phyloP scores from a whole-genome alignment of 148 eudicot species.

The Beta vulgaris region DNA sequence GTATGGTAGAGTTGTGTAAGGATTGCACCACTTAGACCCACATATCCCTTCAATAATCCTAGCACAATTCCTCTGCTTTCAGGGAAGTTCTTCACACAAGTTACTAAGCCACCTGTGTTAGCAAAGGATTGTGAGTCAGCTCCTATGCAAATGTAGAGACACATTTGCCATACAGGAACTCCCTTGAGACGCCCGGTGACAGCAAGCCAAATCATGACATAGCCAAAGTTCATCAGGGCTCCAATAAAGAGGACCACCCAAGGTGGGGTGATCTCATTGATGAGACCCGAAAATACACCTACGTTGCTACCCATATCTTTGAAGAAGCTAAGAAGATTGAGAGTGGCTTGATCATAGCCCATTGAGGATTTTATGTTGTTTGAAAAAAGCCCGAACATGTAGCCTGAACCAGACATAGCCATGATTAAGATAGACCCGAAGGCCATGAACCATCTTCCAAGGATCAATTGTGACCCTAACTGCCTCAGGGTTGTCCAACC shows the following conservation, averaged over 20 bases:
- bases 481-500: no score
- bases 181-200: slow-evolving; percentile 18
- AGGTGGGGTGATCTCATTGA: slow-evolving; percentile 30
- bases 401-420: slow-evolving; percentile 17
- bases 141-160: slow-evolving; percentile 26
- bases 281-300: slow-evolving; percentile 20
- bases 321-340: slow-evolving; percentile 24
- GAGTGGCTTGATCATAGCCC: slow-evolving; percentile 28
- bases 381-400: slow-evolving; percentile 24
- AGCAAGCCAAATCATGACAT: slow-evolving; percentile 33
- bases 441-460: slow-evolving; percentile 30
- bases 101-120: slow-evolving; percentile 35
- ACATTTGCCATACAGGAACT: slow-evolving; percentile 31
- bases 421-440: slow-evolving; percentile 16
- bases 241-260: slow-evolving; percentile 30
- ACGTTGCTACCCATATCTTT: slow-evolving; percentile 23
- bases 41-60: slow-evolving; percentile 35
- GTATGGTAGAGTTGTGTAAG: slow-evolving; percentile 35
- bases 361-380: slow-evolving; percentile 18
- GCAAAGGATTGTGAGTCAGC: slow-evolving; percentile 29
- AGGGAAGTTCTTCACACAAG: slow-evolving; percentile 40
- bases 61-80: slow-evolving; percentile 29
- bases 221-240: slow-evolving; percentile 30
- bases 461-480: slow-evolving; percentile 11
- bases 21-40: slow-evolving; percentile 38